Percentiles rank a stretch among this genome's conserved stretches.
These are phyloP conservation scores for Calocera cornea DNA, from an alignment of 768 basidiomycete genomes.

Conservation along the genomic window DNA sequence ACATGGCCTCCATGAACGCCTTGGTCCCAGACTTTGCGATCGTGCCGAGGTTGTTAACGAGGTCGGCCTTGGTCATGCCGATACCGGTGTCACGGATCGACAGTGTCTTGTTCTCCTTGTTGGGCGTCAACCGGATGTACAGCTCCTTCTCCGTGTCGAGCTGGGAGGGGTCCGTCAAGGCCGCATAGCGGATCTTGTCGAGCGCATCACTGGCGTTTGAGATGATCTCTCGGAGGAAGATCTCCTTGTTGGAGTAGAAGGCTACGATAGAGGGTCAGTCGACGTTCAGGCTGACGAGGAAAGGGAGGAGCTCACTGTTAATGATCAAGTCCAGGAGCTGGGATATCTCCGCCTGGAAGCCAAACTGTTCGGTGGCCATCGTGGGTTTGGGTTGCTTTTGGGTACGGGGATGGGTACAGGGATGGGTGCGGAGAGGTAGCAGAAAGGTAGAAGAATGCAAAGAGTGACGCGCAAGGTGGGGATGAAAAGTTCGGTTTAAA, in stretches of 20 bases:
- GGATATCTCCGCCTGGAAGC: slow-evolving; percentile 98
- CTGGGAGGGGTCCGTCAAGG: slow-evolving; percentile 79
- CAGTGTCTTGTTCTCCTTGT: slow-evolving; percentile 91
- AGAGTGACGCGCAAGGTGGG: background rate
- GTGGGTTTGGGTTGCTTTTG: background rate
- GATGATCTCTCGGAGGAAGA: slow-evolving; percentile 97
- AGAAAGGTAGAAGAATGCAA: background rate
- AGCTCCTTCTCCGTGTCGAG: slow-evolving; percentile 90
- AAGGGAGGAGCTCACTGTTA: slow-evolving; percentile 41
- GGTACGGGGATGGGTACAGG: background rate
- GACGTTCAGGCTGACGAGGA: slow-evolving; percentile 9
- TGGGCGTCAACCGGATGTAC: slow-evolving; percentile 83
- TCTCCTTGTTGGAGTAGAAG: slow-evolving; percentile 99
- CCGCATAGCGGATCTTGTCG: slow-evolving; percentile 97
- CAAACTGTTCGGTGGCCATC: slow-evolving; percentile 57
- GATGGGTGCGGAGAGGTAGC: background rate
- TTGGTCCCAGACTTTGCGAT: slow-evolving; percentile 93
- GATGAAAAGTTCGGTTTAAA: background rate
- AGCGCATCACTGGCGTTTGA: slow-evolving; percentile 96
- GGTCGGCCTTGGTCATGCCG: slow-evolving; percentile 99
- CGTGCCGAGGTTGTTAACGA: slow-evolving; percentile 97
- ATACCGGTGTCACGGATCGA: slow-evolving; percentile 90
- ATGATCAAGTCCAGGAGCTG: slow-evolving; percentile 98
- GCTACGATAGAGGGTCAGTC: slow-evolving; percentile 30
- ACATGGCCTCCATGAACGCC: slow-evolving; percentile 95